These are phyloP conservation scores for Beauveria australis DNA, from an alignment of 2,329 filamentous ascomycete species.

Conservation along the genomic window DNA sequence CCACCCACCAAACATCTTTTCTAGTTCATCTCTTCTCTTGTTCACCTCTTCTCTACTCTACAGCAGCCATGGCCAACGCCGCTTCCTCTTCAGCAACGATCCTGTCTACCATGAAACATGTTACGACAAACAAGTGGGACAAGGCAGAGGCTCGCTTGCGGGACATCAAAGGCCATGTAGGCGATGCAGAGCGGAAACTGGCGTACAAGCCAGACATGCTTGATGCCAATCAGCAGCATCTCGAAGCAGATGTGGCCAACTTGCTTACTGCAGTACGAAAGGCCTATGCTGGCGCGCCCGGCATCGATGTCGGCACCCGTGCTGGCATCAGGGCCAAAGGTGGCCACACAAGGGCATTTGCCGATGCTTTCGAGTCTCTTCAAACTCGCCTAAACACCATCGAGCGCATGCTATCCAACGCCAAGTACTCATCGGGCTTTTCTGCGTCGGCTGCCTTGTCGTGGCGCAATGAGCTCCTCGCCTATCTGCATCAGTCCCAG, in stretches of 20 bases:
- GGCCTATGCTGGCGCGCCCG: not conserved
- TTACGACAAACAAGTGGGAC: constrained; percentile 7
- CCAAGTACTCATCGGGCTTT: constrained; percentile 7
- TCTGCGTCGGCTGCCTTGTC: not conserved
- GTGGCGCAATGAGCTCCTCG: constrained; percentile 9
- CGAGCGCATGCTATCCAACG: constrained; percentile 9
- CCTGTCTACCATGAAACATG: constrained; percentile 10
- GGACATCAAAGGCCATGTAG: not conserved
- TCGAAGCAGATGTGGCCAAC: constrained; percentile 4
- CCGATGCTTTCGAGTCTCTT: not conserved
- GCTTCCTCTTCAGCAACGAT: constrained; percentile 6
- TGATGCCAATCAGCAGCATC: not conserved
- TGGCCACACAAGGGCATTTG: no score
- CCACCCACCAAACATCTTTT: not conserved
- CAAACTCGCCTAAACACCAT: constrained; percentile 1
- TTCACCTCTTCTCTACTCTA: no score
- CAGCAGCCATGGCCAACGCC: constrained; percentile 8
- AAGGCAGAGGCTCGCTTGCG: constrained; percentile 5
- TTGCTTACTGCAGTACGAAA: not conserved
- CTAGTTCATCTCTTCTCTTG: no score
- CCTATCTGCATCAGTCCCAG: constrained; percentile 3
- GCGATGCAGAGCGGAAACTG: not conserved
- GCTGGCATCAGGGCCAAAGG: not conserved
- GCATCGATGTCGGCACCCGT: not conserved
- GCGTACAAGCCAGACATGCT: not conserved